phyloP scores from a whole-genome alignment of 73 alveolate species.

The Breviolum minutum region DNA sequence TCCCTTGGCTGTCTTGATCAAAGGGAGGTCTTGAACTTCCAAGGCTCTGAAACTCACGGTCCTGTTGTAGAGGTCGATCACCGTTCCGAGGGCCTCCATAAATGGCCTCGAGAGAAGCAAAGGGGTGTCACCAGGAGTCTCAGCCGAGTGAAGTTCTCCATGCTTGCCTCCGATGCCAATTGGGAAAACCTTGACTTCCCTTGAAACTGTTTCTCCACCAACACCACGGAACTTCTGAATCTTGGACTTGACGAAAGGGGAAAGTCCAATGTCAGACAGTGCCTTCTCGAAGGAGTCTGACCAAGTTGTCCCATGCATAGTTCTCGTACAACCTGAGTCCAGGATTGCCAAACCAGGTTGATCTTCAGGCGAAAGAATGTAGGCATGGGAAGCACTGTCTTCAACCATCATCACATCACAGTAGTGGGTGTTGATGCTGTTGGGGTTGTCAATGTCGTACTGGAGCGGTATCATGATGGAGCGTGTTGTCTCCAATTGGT shows the following conservation, averaged over 20 bases:
- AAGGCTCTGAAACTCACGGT: background rate
- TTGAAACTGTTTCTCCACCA: background rate
- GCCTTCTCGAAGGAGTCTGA: background rate
- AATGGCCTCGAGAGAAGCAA: background rate
- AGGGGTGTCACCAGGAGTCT: background rate
- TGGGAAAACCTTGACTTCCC: background rate
- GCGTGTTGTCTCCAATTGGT: background rate
- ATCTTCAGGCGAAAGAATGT: background rate
- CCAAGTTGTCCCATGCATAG: background rate
- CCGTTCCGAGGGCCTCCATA: conserved; percentile 1
- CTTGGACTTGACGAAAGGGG: background rate
- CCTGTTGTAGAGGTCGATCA: background rate
- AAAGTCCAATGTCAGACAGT: background rate
- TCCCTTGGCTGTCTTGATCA: background rate
- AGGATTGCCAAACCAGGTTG: background rate
- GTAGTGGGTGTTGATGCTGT: background rate
- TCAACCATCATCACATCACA: conserved; percentile 41
- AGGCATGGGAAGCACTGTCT: background rate
- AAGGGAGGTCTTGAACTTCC: background rate
- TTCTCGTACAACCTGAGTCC: background rate
- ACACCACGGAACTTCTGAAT: background rate
- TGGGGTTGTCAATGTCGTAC: background rate
- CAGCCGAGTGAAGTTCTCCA: conserved; percentile 4
- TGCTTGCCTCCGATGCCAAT: background rate
- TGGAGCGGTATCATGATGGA: background rate